Evolutionary conservation across 73 alveolate genomes (phyloP), one percentile per base, ranked within the genome.

Genomic region (Diophrys sp.): DNA sequence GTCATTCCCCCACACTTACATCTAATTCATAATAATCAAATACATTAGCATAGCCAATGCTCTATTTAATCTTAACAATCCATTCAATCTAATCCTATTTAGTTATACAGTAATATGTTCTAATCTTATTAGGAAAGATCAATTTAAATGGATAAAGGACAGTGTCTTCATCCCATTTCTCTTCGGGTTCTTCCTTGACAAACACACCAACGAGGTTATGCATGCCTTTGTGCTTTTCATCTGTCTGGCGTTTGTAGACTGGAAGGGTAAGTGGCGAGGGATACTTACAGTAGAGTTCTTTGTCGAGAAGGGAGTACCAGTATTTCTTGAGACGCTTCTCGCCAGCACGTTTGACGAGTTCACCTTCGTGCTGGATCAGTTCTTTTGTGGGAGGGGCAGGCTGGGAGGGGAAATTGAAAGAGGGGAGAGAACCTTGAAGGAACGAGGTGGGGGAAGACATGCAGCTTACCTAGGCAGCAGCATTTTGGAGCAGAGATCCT

Each of bases 181-280:
- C 92, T 29, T 87, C 94, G 26, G 88, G 89, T 44, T 86, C 96
- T 70, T 83, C 94, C 81, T 77, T 87, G 44, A 90, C 70, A 71
- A 77, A 93, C 72, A 76, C 93, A 0, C 92, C 89, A 0, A 89
- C 75, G 75, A 93, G 76, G 75, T 86, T 90, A 70, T 86, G 95
- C 95, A 93, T 90, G 53, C 92, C 93, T 85, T 93, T 88, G 80
- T 93, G 96, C 54, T 73, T 74, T 31, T 68, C 86, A n/a, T 89
- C 91, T 33, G 83, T 85, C 89, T 84, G 76, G 73, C 83, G 75
- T 81, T 93, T 87, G 88, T 84, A 90, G 77, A 79, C 91, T n/a
- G n/a, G n/a, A n/a, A n/a, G n/a, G n/a, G n/a, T n/a, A n/a, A n/a
- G n/a, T n/a, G n/a, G n/a, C n/a, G n/a, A n/a, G n/a, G n/a, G n/a